These are phyloP conservation scores for Hymenoscyphus repandus DNA, from an alignment of 2,329 filamentous ascomycete species.

Conservation along the genomic window DNA sequence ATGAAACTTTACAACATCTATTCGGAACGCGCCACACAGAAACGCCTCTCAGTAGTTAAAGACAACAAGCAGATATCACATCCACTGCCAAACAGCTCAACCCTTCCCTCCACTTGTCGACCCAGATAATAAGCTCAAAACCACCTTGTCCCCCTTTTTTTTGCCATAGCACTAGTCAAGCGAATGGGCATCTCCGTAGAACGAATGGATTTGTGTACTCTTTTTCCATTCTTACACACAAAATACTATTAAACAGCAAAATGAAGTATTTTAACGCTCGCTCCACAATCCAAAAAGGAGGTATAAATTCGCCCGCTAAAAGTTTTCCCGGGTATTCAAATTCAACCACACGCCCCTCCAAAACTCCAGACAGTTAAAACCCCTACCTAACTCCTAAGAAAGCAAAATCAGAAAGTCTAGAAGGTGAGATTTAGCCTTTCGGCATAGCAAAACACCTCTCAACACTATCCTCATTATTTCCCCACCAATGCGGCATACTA, in stretches of 20 bases:
- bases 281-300: neutral
- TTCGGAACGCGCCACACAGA: too few relatives aligned
- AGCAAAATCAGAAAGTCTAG: neutral
- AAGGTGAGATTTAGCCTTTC: neutral
- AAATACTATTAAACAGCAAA: too few relatives aligned
- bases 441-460: slow-evolving; percentile 53
- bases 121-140: too few relatives aligned
- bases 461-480: slow-evolving; percentile 48
- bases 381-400: neutral
- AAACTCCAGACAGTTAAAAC: neutral
- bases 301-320: neutral
- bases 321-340: too few relatives aligned
- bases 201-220: too few relatives aligned
- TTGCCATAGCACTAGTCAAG: too few relatives aligned
- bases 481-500: slow-evolving; percentile 60
- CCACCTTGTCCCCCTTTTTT: too few relatives aligned
- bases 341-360: neutral
- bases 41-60: too few relatives aligned
- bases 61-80: too few relatives aligned
- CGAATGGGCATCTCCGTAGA: too few relatives aligned
- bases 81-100: neutral
- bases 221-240: too few relatives aligned
- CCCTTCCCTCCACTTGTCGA: neutral
- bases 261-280: neutral
- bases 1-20: too few relatives aligned